Percentiles rank a stretch among this genome's conserved stretches.
These are phyloP conservation scores for Hansenula lynferdii DNA, from an alignment of 1,139 yeast genomes.

Conservation along the genomic window DNA sequence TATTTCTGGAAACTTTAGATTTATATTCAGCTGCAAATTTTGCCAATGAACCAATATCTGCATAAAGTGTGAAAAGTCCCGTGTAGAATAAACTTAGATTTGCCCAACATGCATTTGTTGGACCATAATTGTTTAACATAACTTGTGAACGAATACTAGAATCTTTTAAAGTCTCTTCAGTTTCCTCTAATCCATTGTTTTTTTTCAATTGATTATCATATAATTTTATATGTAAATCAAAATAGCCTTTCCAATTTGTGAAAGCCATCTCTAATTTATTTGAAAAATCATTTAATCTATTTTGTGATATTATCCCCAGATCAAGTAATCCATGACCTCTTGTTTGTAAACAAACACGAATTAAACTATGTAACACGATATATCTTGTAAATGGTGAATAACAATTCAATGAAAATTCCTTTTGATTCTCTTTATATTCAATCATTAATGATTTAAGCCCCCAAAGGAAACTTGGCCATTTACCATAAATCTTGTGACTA, in stretches of 20 bases:
- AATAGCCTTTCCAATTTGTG: conserved; percentile 1
- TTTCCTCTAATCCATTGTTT: not conserved
- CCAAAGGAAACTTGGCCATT: conserved; percentile 38
- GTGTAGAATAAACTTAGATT: not conserved
- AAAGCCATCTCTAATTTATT: conserved; percentile 1
- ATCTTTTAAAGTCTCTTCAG: not conserved
- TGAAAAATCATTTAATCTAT: not conserved
- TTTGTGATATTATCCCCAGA: not conserved
- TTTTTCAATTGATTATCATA: conserved; percentile 1
- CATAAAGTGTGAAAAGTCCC: conserved; percentile 1
- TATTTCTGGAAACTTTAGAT: no score
- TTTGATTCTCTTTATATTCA: conserved; percentile 29
- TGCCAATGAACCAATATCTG: not conserved
- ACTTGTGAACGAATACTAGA: not conserved
- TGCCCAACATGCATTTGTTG: conserved; percentile 1
- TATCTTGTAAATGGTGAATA: conserved; percentile 36
- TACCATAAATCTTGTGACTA: conserved; percentile 22
- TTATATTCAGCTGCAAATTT: conserved; percentile 1
- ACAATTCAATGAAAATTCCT: conserved; percentile 32
- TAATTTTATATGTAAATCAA: conserved; percentile 1
- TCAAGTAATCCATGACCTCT: conserved; percentile 2
- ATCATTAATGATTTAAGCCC: conserved; percentile 32
- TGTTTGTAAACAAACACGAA: conserved; percentile 1
- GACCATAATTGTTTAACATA: conserved; percentile 1
- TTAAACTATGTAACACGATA: conserved; percentile 32